These are phyloP conservation scores for Oropetium thomaeum DNA, from an alignment of 176 grass and related monocot genomes.

Conservation along the genomic window DNA sequence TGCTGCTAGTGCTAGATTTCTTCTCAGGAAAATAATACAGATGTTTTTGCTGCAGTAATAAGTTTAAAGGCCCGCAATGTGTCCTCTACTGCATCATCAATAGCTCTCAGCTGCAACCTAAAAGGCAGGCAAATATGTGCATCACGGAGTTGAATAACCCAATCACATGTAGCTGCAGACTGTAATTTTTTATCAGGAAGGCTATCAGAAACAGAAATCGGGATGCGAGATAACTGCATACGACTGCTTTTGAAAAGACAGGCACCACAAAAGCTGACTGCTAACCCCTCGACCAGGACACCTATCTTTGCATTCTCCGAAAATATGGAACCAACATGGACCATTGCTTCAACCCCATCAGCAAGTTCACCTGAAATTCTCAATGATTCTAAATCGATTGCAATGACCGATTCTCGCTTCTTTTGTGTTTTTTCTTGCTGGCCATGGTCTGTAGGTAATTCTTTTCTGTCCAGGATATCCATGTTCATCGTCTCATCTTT, in stretches of 20 bases:
- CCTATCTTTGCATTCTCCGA: constrained; percentile 98
- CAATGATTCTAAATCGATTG: constrained; percentile 83
- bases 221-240: constrained; percentile 85
- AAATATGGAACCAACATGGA: constrained; percentile 88
- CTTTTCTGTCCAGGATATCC: constrained; percentile 39
- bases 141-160: constrained; percentile 88
- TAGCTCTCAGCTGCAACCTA: constrained; percentile 89
- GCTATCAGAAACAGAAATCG: constrained; percentile 63
- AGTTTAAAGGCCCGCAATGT: constrained; percentile 73
- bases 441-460: constrained; percentile 39
- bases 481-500: constrained; percentile 65
- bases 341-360: constrained; percentile 84
- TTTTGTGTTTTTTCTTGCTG: constrained; percentile 59
- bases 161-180: constrained; percentile 63
- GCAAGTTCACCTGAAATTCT: constrained; percentile 85
- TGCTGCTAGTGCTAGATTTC: constrained; percentile 53
- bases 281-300: constrained; percentile 79
- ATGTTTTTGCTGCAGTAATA: constrained; percentile 75
- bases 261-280: constrained; percentile 64
- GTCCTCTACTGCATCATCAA: constrained; percentile 98
- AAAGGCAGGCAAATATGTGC: constrained; percentile 85
- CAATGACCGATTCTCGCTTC: constrained; percentile 86
- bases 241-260: constrained; percentile 70
- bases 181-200: constrained; percentile 64
- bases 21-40: constrained; percentile 74